Conservation (phyloP, 208 protist genomes). For the Tritrichomonas musculus region DNA sequence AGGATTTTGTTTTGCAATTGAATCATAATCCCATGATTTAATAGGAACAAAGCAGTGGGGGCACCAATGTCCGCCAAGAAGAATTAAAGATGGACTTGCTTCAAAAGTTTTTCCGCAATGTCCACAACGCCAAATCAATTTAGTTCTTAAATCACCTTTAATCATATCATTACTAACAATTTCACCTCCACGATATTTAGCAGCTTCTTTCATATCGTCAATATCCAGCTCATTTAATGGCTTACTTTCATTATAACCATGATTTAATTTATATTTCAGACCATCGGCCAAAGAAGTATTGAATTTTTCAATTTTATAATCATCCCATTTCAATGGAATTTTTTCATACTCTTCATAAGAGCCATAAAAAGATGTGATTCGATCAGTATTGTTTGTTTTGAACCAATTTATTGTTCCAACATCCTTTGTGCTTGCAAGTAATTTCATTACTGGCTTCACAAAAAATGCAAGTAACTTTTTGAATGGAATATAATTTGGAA, state of each 20-base stretch:
- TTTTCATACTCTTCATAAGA: not conserved
- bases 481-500: not conserved
- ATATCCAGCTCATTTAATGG: not conserved
- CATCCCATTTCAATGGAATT: not conserved
- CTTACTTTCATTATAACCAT: no score
- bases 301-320: not conserved
- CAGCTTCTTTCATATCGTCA: not conserved
- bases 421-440: not conserved
- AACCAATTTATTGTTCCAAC: not conserved
- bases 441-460: not conserved
- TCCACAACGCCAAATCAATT: not conserved
- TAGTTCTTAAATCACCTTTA: not conserved
- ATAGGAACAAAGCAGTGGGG: not conserved
- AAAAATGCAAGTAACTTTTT: not conserved
- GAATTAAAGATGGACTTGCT: not conserved
- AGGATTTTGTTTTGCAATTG: not conserved
- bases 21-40: no score
- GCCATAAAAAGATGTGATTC: not conserved
- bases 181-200: not conserved
- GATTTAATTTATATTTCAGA: not conserved
- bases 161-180: not conserved
- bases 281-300: not conserved
- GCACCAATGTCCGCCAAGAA: not conserved
- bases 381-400: not conserved
- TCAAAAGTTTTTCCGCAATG: not conserved